Evolutionary conservation across 2,329 filamentous ascomycete species (phyloP).

Genomic region (Fusarium graminum): DNA sequence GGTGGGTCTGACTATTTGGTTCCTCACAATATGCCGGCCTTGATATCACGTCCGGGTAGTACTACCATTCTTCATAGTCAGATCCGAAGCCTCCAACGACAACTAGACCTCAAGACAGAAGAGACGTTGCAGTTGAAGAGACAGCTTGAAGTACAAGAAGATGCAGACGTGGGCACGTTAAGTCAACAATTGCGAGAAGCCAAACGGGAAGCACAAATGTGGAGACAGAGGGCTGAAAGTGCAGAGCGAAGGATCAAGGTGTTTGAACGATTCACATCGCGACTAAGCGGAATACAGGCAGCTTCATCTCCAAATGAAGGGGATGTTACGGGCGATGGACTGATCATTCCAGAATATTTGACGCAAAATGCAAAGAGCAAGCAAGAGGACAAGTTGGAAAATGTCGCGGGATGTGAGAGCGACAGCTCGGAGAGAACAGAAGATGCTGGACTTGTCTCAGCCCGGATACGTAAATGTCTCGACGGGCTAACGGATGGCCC

Average conservation of each 20-base stretch:
- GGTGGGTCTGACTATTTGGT: slow-evolving; percentile 6
- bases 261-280: slow-evolving; percentile 59
- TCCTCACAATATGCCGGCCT: slow-evolving; percentile 11
- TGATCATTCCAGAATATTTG: not conserved
- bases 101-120: slow-evolving; percentile 61
- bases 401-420: slow-evolving; percentile 23
- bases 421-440: slow-evolving; percentile 46
- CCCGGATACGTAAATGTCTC: slow-evolving; percentile 48
- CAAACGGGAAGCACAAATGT: slow-evolving; percentile 55
- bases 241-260: slow-evolving; percentile 67
- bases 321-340: not conserved
- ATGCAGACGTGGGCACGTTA: slow-evolving; percentile 60
- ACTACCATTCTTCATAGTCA: slow-evolving; percentile 61
- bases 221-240: slow-evolving; percentile 67
- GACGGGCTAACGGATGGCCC: slow-evolving; percentile 38
- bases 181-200: slow-evolving; percentile 62
- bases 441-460: slow-evolving; percentile 45
- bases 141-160: slow-evolving; percentile 60
- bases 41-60: slow-evolving; percentile 45
- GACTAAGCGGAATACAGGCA: slow-evolving; percentile 52
- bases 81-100: slow-evolving; percentile 63
- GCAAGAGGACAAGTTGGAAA: slow-evolving; percentile 1
- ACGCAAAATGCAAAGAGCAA: not conserved
- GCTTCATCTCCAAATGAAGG: slow-evolving; percentile 14
- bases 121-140: slow-evolving; percentile 61